A percentile compares a stretch with the other conserved stretches of the same genome.
Evolutionary conservation across 306 rosid species (phyloP).

Genomic region (Lotus japonicus): DNA sequence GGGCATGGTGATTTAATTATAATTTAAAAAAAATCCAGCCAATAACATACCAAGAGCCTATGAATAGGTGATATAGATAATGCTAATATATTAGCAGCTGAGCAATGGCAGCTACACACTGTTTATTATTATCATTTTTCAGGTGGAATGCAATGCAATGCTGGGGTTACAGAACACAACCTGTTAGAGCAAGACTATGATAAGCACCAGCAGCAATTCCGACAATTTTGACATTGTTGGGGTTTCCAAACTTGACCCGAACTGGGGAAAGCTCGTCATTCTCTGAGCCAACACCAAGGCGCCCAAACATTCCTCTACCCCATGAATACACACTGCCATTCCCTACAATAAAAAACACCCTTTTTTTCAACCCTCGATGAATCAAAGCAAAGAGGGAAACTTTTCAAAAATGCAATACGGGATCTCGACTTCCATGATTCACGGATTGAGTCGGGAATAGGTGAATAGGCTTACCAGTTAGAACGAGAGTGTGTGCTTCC

Average conservation of each 20-base stretch:
- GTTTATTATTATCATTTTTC: no score
- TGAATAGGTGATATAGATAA: background rate
- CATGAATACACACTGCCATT: conserved; percentile 78
- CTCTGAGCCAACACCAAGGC: conserved; percentile 69
- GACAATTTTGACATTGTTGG: conserved; percentile 34
- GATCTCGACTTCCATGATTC: background rate
- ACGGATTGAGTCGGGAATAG: background rate
- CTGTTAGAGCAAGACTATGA: conserved; percentile 85
- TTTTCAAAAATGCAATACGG: background rate
- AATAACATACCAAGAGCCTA: background rate
- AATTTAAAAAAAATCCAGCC: background rate
- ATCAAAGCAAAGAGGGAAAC: background rate
- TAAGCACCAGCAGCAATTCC: conserved; percentile 88
- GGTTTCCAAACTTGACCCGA: conserved; percentile 42
- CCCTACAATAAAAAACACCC: conserved; percentile 26
- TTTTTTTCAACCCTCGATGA: background rate
- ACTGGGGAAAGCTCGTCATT: conserved; percentile 57
- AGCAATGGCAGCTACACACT: no score
- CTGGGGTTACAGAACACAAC: no score
- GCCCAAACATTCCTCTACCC: conserved; percentile 92
- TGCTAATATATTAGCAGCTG: no score
- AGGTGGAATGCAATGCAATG: no score
- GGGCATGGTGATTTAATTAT: background rate
- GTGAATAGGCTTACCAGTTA: conserved; percentile 15
- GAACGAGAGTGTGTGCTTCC: conserved; percentile 32